Evolutionary conservation across 2,329 filamentous ascomycete genomes (phyloP).

Genomic region (Knoxdaviesia capensis): DNA sequence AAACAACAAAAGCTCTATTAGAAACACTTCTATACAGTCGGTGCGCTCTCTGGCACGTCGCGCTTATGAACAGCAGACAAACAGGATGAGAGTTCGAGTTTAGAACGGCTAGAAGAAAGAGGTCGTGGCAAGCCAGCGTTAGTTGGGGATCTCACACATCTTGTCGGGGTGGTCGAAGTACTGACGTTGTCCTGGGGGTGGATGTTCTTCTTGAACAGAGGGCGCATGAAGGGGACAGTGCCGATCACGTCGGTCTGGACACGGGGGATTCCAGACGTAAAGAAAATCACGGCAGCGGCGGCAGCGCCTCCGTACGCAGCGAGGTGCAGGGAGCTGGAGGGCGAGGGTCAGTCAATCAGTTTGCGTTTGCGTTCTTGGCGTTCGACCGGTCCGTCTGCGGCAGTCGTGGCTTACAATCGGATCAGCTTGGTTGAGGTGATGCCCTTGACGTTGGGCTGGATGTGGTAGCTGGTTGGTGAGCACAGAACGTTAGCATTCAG

Average conservation of each 20-base stretch:
- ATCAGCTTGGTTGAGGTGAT: constrained; percentile 25
- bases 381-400: background rate
- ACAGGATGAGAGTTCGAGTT: too few relatives aligned
- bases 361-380: constrained; percentile 1
- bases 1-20: too few relatives aligned
- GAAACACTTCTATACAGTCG: too few relatives aligned
- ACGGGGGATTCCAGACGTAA: constrained; percentile 39
- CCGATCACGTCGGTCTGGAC: constrained; percentile 38
- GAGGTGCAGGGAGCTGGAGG: constrained; percentile 15
- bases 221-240: constrained; percentile 15
- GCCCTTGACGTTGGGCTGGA: constrained; percentile 33
- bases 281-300: constrained; percentile 37
- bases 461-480: constrained; percentile 28
- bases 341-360: constrained; percentile 17
- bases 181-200: constrained; percentile 6
- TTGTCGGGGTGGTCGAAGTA: background rate
- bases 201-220: constrained; percentile 1
- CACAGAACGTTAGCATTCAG: too few relatives aligned
- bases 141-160: too few relatives aligned
- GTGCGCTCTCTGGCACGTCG: too few relatives aligned
- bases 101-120: background rate
- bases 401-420: constrained; percentile 24
- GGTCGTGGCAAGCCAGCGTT: background rate
- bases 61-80: too few relatives aligned
- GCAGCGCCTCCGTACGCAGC: constrained; percentile 37